phyloP scores from a whole-genome alignment of 208 protist genomes.

The Crithidia brevicula region DNA sequence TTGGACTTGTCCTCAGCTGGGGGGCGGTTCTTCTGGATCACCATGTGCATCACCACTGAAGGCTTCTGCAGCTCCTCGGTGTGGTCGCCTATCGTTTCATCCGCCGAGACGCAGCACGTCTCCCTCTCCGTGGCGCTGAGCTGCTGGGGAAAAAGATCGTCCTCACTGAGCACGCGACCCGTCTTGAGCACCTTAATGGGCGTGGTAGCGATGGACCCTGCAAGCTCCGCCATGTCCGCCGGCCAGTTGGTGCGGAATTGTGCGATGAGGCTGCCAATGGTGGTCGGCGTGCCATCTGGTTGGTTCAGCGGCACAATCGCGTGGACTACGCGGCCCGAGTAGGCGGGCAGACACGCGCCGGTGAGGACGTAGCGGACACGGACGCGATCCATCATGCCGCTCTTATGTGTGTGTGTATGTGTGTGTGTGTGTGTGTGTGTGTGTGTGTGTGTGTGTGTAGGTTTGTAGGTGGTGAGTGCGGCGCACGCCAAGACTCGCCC shows the following conservation, averaged over 20 bases:
- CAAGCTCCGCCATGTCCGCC: slow-evolving; percentile 59
- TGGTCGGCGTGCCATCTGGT: slow-evolving; percentile 47
- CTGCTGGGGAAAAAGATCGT: slow-evolving; percentile 34
- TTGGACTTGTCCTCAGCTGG: slow-evolving; percentile 17
- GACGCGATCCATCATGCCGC: slow-evolving; percentile 33
- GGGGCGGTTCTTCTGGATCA: slow-evolving; percentile 38
- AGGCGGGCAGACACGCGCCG: slow-evolving; percentile 58
- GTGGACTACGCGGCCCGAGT: slow-evolving; percentile 71
- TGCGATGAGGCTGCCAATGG: slow-evolving; percentile 42
- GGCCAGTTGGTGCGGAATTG: slow-evolving; percentile 69
- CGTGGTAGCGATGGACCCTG: slow-evolving; percentile 32
- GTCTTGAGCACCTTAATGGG: slow-evolving; percentile 71
- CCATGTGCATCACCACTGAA: slow-evolving; percentile 64
- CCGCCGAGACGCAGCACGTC: slow-evolving; percentile 27
- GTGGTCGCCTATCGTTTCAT: slow-evolving; percentile 11
- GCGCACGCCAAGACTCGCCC: too few relatives aligned
- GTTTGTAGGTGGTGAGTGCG: not conserved
- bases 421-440: slow-evolving; percentile 10
- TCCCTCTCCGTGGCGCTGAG: slow-evolving; percentile 42
- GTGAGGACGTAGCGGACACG: slow-evolving; percentile 76
- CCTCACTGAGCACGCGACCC: slow-evolving; percentile 55
- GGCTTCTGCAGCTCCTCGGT: slow-evolving; percentile 36
- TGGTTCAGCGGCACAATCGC: slow-evolving; percentile 50
- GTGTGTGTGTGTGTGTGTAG: not conserved
- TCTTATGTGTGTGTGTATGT: not conserved